Base-by-base conservation (phyloP, 306 rosid genomes). In the Parietaria judaica region DNA sequence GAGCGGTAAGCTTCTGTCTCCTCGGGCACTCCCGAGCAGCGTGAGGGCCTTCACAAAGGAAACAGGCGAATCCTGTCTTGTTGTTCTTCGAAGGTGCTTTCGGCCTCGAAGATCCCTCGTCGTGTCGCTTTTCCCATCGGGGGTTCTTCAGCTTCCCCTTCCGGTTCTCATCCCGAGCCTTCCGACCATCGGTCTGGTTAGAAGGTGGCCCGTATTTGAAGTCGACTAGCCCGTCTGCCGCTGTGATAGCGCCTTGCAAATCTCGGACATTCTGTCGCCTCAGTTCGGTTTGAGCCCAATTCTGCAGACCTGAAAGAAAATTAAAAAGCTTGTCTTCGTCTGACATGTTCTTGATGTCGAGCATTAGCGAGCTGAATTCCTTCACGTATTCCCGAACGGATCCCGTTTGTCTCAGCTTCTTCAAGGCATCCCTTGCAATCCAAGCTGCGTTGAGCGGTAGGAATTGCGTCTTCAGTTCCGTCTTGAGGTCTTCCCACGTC, bases 281-380 rank as follows among this genome's bases (percentile, higher is more conserved):
- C 6, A 39, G 16, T 8, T 58, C 50, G 2, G 36, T 11, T 4
- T 58, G 50, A 2, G 63, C 63, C 63, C 50, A 58, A 0, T 6
- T 12, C 3, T 62, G 34, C 2, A 62, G 6, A 3, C 47, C 35
- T 14, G 13, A 62, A 8, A 49, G 3, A n/a, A 49, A 62, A 1
- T 62, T 62, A 15, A 62, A 62, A 17, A 62, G 13, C 15, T 47
- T 46, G 37, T 48, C 55, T 14, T 46, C 46, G 13, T 49, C 8
- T 0, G 66, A 48, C 66, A 62, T 62, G 3, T 48, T 48, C 56
- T 49, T 62, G 13, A 62, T 49, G 11, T 62, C 46, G 45, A 48
- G 14, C 56, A 62, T 61, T 8, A 61, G 8, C 2, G 56, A 62
- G 12, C 34, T 61, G 8, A 61, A 46, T 5, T 13, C 43, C 44